A percentile compares a stretch with the other conserved stretches of the same genome.
These are phyloP conservation scores for Dorcoceras hygrometricum DNA, from an alignment of 257 asterid genomes.

Conservation along the genomic window DNA sequence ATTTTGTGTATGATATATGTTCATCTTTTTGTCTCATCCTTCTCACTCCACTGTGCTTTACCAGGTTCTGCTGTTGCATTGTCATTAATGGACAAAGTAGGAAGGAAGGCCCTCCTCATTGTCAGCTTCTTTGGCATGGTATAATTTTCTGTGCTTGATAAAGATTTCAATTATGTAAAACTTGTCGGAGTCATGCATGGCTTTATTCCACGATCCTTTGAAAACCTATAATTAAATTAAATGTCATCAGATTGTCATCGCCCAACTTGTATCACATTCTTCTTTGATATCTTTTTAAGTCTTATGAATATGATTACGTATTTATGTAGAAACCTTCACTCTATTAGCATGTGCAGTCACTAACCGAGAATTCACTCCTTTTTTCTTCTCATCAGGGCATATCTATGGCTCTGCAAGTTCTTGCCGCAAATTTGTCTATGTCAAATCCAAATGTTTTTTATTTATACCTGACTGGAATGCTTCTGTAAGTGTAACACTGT, in stretches of 20 bases:
- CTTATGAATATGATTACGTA: background rate
- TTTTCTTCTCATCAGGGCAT: constrained; percentile 51
- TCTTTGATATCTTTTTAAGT: background rate
- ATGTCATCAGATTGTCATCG: background rate
- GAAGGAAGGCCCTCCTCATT: constrained; percentile 82
- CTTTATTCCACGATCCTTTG: background rate
- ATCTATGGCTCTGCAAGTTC: constrained; percentile 75
- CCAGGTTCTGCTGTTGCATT: constrained; percentile 79
- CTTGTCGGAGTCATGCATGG: background rate
- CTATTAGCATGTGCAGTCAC: background rate
- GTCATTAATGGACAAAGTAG: constrained; percentile 83
- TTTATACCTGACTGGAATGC: constrained; percentile 71
- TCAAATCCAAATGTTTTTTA: constrained; percentile 44
- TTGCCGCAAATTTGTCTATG: constrained; percentile 49
- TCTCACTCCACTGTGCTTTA: constrained; percentile 15
- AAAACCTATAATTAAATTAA: background rate
- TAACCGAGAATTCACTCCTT: constrained; percentile 2
- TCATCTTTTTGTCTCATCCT: background rate
- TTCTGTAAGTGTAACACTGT: constrained; percentile 57
- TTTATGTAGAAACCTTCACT: background rate
- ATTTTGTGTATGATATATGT: background rate
- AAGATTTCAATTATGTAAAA: constrained; percentile 9
- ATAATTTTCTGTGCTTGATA: constrained; percentile 19
- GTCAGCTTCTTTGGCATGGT: constrained; percentile 99
- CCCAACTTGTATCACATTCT: background rate